Conservation (phyloP, 768 basidiomycete genomes). For the Trametes gibbosa region DNA sequence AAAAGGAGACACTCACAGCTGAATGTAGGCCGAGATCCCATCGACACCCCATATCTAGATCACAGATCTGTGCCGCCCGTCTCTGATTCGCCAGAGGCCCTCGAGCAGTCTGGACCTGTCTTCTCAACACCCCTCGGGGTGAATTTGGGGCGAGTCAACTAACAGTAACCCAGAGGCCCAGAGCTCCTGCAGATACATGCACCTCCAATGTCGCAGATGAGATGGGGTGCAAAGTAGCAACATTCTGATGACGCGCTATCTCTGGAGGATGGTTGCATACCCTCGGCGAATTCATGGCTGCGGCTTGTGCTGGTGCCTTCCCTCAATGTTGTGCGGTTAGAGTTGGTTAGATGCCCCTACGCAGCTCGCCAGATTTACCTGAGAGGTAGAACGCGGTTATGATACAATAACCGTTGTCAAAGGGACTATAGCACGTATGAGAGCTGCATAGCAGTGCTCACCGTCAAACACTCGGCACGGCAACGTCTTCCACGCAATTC, state of each 20-base stretch:
- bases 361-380: not conserved
- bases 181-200: not conserved
- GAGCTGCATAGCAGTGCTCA: not conserved
- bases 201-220: not conserved
- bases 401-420: not conserved
- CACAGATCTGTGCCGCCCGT: not conserved
- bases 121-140: not conserved
- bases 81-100: not conserved
- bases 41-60: slow-evolving; percentile 8
- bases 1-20: not conserved
- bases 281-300: not conserved
- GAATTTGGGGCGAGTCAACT: not conserved
- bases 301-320: not conserved
- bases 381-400: not conserved
- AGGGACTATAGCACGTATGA: not conserved
- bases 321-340: not conserved
- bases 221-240: not conserved
- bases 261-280: not conserved
- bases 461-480: too few species aligned
- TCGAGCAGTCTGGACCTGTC: not conserved
- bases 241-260: not conserved
- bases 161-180: not conserved
- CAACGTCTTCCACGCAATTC: too few species aligned
- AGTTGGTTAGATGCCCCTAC: not conserved
- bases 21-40: not conserved